These are phyloP conservation scores for Penicillium dipodomyicola DNA, from an alignment of 495 filamentous ascomycete species.

Conservation along the genomic window DNA sequence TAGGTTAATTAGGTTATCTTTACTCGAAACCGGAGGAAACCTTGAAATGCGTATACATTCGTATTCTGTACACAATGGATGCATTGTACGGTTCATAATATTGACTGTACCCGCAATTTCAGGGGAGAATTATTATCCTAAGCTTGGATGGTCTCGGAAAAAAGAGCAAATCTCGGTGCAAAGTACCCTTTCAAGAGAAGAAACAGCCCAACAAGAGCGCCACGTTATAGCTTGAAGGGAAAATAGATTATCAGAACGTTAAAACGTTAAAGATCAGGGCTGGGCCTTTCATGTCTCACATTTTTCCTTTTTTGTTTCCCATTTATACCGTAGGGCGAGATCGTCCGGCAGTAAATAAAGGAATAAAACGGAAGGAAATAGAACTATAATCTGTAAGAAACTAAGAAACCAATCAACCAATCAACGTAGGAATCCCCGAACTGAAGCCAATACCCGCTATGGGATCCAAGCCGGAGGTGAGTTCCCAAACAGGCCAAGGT, in stretches of 20 bases:
- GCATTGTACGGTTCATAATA: no score
- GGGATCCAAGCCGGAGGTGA: conserved; percentile 22
- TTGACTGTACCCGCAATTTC: no score
- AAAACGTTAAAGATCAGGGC: conserved; percentile 7
- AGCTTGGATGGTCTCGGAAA: no score
- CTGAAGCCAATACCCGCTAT: neutral
- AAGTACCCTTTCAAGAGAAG: conserved; percentile 9
- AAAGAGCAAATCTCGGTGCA: conserved; percentile 2
- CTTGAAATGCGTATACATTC: neutral
- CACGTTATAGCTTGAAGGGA: neutral
- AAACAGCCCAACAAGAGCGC: conserved; percentile 1
- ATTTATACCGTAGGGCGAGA: conserved; percentile 4
- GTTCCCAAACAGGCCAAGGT: conserved; percentile 19
- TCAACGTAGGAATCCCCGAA: neutral
- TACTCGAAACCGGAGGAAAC: neutral
- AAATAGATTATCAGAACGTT: neutral
- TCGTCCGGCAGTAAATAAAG: conserved; percentile 2
- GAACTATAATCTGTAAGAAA: neutral
- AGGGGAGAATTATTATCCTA: no score
- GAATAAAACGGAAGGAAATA: neutral
- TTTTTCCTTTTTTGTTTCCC: conserved; percentile 1
- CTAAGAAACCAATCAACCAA: neutral
- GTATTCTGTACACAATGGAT: neutral
- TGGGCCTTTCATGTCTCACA: neutral
- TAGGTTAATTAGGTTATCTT: neutral